These are phyloP conservation scores for Mycena chlorophos DNA, from an alignment of 768 basidiomycete genomes.

Conservation along the genomic window DNA sequence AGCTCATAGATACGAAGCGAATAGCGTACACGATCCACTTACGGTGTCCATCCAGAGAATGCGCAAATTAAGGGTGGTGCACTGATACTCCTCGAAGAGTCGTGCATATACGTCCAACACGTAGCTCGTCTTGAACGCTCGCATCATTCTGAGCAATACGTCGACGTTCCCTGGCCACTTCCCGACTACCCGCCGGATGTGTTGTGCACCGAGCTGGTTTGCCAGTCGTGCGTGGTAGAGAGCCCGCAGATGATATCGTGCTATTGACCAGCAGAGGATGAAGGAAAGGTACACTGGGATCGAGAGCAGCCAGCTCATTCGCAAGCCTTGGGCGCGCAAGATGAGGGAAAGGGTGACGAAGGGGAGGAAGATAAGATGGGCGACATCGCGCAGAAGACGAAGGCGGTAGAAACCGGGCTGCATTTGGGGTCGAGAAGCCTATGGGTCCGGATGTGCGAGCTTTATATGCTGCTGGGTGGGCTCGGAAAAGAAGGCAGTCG, in stretches of 20 bases:
- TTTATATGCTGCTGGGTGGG: too few species aligned
- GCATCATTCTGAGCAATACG: constrained; percentile 56
- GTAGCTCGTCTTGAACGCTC: constrained; percentile 59
- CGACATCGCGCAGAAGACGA: constrained; percentile 50
- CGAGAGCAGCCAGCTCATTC: constrained; percentile 36
- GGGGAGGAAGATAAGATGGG: constrained; percentile 42
- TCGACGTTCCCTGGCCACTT: constrained; percentile 83
- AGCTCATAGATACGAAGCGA: background rate
- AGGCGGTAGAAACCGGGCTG: constrained; percentile 48
- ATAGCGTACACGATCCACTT: constrained; percentile 26
- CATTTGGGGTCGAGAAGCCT: constrained; percentile 26
- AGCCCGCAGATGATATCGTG: constrained; percentile 36
- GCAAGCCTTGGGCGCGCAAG: constrained; percentile 29
- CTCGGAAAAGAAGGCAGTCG: too few species aligned
- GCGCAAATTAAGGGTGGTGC: constrained; percentile 67
- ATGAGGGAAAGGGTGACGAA: constrained; percentile 35
- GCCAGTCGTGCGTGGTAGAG: constrained; percentile 45
- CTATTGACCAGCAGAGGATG: constrained; percentile 41
- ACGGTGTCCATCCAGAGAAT: constrained; percentile 73
- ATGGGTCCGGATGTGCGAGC: too few species aligned
- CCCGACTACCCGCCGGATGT: constrained; percentile 59
- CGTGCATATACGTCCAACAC: constrained; percentile 62
- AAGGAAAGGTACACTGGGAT: constrained; percentile 42
- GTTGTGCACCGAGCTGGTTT: constrained; percentile 47
- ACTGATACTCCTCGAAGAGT: constrained; percentile 68